phyloP scores from a whole-genome alignment of 768 basidiomycete species.

The Trametes meyenii region DNA sequence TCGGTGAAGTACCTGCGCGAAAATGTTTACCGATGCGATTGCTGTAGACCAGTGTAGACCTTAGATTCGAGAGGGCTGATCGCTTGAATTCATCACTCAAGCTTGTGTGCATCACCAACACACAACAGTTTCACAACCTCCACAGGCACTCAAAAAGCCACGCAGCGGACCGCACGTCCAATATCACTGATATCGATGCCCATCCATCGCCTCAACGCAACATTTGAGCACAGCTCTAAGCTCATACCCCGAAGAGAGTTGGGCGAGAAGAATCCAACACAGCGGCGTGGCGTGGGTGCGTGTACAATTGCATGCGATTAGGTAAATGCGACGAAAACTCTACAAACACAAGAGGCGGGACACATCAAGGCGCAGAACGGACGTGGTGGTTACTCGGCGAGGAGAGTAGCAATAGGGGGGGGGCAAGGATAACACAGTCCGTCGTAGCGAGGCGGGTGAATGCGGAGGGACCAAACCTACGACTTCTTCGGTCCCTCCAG shows the following conservation, averaged over 20 bases:
- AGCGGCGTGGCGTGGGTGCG: not conserved
- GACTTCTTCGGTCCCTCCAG: conserved; percentile 77
- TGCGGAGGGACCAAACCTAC: conserved; percentile 49
- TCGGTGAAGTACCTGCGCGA: no score
- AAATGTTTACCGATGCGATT: no score
- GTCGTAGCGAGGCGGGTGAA: conserved; percentile 29
- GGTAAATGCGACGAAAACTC: conserved; percentile 22
- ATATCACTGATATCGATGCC: no score
- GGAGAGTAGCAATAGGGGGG: conserved; percentile 28
- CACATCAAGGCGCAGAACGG: conserved; percentile 17
- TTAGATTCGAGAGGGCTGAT: no score
- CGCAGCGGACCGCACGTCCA: no score
- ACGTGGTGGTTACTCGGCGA: conserved; percentile 22
- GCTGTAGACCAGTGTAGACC: no score
- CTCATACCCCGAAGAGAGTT: not conserved
- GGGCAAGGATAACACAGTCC: conserved; percentile 25
- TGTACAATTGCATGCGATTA: conserved; percentile 25
- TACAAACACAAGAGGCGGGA: conserved; percentile 4
- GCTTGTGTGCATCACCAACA: no score
- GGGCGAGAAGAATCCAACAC: not conserved
- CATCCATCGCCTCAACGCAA: no score
- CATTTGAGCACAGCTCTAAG: no score
- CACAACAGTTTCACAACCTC: no score
- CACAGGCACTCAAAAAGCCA: no score
- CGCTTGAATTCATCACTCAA: no score